Percentiles rank a stretch among this genome's conserved stretches.
These are phyloP conservation scores for Kockiozyma suomiensis DNA, from an alignment of 805 yeast species.

Conservation along the genomic window DNA sequence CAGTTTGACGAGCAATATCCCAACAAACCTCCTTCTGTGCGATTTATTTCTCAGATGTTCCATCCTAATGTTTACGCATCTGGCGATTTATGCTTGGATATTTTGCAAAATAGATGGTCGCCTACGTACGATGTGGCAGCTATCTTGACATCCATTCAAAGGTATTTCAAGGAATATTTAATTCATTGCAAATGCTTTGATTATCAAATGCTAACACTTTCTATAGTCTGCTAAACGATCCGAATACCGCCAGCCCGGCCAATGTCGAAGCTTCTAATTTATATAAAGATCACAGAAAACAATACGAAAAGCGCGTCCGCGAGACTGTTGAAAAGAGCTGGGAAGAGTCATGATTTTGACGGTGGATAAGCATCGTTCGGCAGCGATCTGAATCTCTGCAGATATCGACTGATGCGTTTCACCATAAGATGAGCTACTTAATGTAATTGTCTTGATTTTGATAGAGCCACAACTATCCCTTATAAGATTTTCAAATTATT, in stretches of 20 bases:
- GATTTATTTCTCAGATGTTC: slow-evolving; percentile 91
- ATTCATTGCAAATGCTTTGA: background rate
- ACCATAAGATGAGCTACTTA: too few relatives aligned
- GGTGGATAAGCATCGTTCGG: background rate
- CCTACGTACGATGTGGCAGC: slow-evolving; percentile 98
- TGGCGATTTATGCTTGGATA: slow-evolving; percentile 95
- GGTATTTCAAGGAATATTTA: slow-evolving; percentile 41
- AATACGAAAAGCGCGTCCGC: slow-evolving; percentile 86
- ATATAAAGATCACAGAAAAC: slow-evolving; percentile 92
- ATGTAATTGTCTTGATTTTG: too few relatives aligned
- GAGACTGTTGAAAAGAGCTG: slow-evolving; percentile 94
- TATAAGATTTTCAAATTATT: too few relatives aligned
- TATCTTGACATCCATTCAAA: slow-evolving; percentile 88
- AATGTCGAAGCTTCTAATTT: slow-evolving; percentile 96
- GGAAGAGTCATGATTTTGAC: slow-evolving; percentile 47
- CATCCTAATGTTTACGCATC: slow-evolving; percentile 96
- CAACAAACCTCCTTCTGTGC: slow-evolving; percentile 92
- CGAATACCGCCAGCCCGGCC: slow-evolving; percentile 95
- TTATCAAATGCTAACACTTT: background rate
- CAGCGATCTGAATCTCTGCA: background rate
- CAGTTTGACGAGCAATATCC: slow-evolving; percentile 98
- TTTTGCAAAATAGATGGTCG: slow-evolving; percentile 95
- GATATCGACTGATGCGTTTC: too few relatives aligned
- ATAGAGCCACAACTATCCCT: too few relatives aligned
- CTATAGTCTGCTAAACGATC: slow-evolving; percentile 75